Conservation (phyloP, 2,329 filamentous ascomycete species). For the Coleophoma eucalyptorum region DNA sequence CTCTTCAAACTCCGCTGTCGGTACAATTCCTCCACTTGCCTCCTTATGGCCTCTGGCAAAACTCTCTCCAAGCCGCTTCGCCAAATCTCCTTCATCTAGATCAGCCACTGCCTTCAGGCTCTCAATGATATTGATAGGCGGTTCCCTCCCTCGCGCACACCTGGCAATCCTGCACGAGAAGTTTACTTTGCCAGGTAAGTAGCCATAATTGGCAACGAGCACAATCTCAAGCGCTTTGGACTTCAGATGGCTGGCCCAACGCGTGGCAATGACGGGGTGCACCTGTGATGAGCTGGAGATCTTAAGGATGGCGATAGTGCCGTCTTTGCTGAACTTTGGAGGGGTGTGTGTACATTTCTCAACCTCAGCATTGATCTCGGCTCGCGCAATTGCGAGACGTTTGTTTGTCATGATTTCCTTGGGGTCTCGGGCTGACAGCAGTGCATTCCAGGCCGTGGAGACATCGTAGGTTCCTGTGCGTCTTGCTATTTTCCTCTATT, state of each 20-base stretch:
- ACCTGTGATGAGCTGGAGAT: slow-evolving; percentile 59
- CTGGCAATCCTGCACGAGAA: slow-evolving; percentile 63
- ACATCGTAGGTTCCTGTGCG: slow-evolving; percentile 59
- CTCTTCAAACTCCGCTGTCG: slow-evolving; percentile 59
- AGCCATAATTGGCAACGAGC: slow-evolving; percentile 64
- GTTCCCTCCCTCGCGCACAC: slow-evolving; percentile 47
- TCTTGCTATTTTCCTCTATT: slow-evolving; percentile 33
- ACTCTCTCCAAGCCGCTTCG: slow-evolving; percentile 52
- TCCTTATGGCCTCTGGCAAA: slow-evolving; percentile 67
- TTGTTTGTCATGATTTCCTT: slow-evolving; percentile 44
- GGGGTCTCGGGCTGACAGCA: slow-evolving; percentile 47
- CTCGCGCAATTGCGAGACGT: slow-evolving; percentile 47
- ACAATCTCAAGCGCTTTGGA: slow-evolving; percentile 59
- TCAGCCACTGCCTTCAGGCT: slow-evolving; percentile 48
- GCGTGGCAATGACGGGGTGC: slow-evolving; percentile 63
- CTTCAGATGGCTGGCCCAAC: slow-evolving; percentile 59
- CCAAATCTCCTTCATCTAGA: slow-evolving; percentile 31
- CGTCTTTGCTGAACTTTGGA: slow-evolving; percentile 61
- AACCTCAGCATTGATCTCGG: slow-evolving; percentile 58
- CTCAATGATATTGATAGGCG: slow-evolving; percentile 60
- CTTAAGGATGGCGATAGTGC: slow-evolving; percentile 57
- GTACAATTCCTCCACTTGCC: slow-evolving; percentile 62
- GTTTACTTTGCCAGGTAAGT: slow-evolving; percentile 58
- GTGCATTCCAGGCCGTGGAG: slow-evolving; percentile 53
- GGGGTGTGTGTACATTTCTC: slow-evolving; percentile 57